Conservation (phyloP, 805 yeast genomes). For the Suhomyces vadensis region DNA sequence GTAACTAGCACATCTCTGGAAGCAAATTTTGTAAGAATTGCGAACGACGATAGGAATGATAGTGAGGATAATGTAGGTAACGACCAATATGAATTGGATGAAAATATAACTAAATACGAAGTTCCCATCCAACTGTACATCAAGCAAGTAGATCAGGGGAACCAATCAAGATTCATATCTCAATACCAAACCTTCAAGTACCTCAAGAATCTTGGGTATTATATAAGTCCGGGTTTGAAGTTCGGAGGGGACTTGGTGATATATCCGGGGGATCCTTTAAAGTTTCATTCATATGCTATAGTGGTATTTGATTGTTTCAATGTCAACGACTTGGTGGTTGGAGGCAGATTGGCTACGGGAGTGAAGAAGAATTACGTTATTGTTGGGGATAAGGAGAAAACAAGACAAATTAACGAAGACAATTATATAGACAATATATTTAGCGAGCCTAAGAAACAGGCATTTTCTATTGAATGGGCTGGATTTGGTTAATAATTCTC, state of each 20-base stretch:
- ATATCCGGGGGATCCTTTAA: slow-evolving; percentile 92
- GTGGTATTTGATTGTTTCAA: slow-evolving; percentile 60
- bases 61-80: not conserved
- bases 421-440: not conserved
- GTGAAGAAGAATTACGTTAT: slow-evolving; percentile 85
- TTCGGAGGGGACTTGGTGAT: slow-evolving; percentile 90
- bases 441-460: slow-evolving; percentile 32
- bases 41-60: not conserved
- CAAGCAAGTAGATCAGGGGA: not conserved
- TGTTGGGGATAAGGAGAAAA: slow-evolving; percentile 34
- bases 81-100: not conserved
- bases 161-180: not conserved
- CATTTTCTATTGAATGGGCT: slow-evolving; percentile 91
- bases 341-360: slow-evolving; percentile 91
- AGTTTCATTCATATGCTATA: slow-evolving; percentile 85
- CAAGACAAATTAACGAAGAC: slow-evolving; percentile 7
- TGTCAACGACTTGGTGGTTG: slow-evolving; percentile 62
- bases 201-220: slow-evolving; percentile 49
- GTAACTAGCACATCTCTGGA: not conserved
- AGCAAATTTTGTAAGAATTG: slow-evolving; percentile 9
- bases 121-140: slow-evolving; percentile 1
- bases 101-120: not conserved
- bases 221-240: slow-evolving; percentile 78
- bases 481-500: slow-evolving; percentile 69
- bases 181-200: slow-evolving; percentile 31